phyloP scores from a whole-genome alignment of 1,284 basidiomycete genomes.

The Trichosporon sp. region DNA sequence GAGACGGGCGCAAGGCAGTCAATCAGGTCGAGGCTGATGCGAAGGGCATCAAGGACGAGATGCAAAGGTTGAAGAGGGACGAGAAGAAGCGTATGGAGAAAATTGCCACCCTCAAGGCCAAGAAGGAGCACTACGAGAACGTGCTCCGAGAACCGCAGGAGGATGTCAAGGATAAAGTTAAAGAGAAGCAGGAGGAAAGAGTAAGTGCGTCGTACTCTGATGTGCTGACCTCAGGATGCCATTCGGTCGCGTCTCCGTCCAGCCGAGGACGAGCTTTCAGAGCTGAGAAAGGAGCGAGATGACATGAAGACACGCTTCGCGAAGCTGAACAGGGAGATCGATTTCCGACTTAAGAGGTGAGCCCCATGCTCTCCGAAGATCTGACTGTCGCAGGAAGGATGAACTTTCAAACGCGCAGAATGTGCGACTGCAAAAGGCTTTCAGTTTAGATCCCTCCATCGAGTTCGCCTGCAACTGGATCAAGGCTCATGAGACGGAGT shows the following conservation, averaged over 20 bases:
- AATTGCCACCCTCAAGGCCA: neutral
- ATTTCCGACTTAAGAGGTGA: conserved; percentile 5
- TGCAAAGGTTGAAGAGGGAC: neutral
- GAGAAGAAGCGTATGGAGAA: neutral
- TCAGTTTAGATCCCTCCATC: conserved; percentile 58
- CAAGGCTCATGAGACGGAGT: conserved; percentile 61
- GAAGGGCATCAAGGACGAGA: neutral
- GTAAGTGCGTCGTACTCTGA: neutral
- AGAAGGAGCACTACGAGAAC: neutral
- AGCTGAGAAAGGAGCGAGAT: neutral
- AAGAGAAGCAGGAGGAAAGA: conserved; percentile 7
- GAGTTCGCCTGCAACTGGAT: conserved; percentile 70
- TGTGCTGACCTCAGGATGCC: neutral
- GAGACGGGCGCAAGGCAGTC: neutral
- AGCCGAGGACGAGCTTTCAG: neutral
- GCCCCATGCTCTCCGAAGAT: neutral
- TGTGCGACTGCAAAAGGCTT: conserved; percentile 45
- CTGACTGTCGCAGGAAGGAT: conserved; percentile 53
- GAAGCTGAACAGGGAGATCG: neutral
- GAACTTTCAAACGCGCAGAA: conserved; percentile 60
- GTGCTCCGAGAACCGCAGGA: neutral
- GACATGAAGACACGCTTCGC: neutral
- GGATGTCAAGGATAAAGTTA: conserved; percentile 9
- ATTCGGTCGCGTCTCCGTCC: neutral
- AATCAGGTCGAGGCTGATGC: neutral